Conservation (phyloP, 208 protist species). For the Trypanosomatidae sp. region DNA sequence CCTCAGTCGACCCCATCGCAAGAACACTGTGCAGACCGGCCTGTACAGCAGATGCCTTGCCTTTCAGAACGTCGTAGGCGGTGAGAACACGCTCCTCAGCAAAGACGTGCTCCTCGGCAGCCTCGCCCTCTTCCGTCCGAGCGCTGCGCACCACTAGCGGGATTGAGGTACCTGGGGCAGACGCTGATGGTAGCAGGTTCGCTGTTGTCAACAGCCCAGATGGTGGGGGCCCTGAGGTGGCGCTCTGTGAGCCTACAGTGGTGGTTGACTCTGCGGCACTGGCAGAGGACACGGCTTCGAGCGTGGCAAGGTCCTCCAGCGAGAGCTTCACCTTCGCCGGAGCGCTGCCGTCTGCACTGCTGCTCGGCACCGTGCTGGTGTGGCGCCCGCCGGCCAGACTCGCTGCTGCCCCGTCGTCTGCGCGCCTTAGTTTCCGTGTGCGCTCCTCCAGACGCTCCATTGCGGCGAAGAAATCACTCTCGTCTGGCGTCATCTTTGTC, state of each 20-base stretch:
- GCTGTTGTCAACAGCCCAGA: background rate
- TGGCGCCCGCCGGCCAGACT: background rate
- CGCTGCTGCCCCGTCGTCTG: background rate
- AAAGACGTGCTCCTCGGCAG: conserved; percentile 72
- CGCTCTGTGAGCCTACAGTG: background rate
- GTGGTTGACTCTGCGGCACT: background rate
- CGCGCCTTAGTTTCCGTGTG: conserved; percentile 9
- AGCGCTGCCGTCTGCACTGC: background rate
- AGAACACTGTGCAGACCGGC: conserved; percentile 61
- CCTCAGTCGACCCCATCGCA: conserved; percentile 71
- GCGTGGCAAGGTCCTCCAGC: conserved; percentile 41
- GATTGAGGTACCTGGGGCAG: background rate
- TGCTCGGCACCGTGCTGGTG: background rate
- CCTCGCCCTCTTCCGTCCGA: conserved; percentile 62
- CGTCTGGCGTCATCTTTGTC: conserved; percentile 38
- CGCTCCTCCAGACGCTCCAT: conserved; percentile 62
- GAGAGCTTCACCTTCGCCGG: conserved; percentile 30
- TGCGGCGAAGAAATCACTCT: conserved; percentile 47
- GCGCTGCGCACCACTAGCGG: conserved; percentile 57
- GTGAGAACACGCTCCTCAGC: conserved; percentile 75
- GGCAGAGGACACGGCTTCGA: conserved; percentile 14
- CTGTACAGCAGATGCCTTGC: conserved; percentile 30
- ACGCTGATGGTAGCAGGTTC: background rate
- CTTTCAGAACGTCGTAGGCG: conserved; percentile 57
- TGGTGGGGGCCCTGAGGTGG: background rate